Base-by-base conservation (phyloP, 2,329 filamentous ascomycete genomes). In the Grosmannia penicillata region DNA sequence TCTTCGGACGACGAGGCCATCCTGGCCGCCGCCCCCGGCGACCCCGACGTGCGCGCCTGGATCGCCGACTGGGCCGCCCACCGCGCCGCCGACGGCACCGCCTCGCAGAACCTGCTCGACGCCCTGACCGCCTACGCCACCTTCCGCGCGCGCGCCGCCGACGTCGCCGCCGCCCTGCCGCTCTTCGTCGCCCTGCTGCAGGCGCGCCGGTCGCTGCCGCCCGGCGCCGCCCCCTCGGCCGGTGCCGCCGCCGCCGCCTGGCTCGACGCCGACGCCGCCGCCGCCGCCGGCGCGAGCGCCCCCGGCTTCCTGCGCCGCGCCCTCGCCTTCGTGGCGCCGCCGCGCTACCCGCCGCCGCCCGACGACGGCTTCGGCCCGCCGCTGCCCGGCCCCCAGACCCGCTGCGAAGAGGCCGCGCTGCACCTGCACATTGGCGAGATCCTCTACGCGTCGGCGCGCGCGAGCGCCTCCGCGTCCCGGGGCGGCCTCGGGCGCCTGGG, bases 341-440 rank as follows among this genome's bases (percentile, higher is more conserved):
- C 45, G 18, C 24, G 11, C 27, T 93, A 86, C 52, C 86, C 89
- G 0, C 56, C 74, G 0, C 70, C 82, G 0, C 81, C 78, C 0
- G 63, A 72, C 0, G 77, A 82, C 35, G 87, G 87, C 38, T 72
- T 80, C 33, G 60, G 71, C 4, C 67, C 78, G 0, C 75, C 87
- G 0, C 59, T 68, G 40, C 78, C 83, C 33, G 72, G 71, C 39
- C 53, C 74, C 9, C 63, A 68, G 22, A 75, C 82, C 46, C 69
- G 72, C 27, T 95, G 87, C 56, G 80, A 91, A 47, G 87, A 95
- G 57, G 85, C 86, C 3, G 84, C 75, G 0, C 60, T 95, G 13
- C 86, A 85, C 66, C 70, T 86, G 19, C 91, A 94, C 57, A 89
- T 96, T 45, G 89, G 89, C 42, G 89, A 96, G 60, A 93, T 96